A percentile compares a stretch with the other conserved stretches of the same genome.
Conservation (phyloP, 306 rosid genomes). For the Lupinus albus region DNA sequence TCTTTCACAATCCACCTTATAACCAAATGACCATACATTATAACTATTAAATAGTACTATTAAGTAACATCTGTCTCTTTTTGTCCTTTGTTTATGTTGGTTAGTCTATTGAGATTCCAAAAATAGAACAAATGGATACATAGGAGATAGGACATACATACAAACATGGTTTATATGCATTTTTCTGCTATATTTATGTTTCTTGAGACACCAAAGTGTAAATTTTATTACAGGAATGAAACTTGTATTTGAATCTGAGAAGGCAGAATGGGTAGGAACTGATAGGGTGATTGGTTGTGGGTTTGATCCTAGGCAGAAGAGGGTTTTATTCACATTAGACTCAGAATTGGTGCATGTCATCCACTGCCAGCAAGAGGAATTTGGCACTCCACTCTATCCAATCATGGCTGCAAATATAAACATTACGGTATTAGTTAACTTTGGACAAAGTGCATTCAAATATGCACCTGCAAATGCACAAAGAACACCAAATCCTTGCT, state of each 20-base stretch:
- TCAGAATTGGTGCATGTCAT: slow-evolving; percentile 76
- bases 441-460: slow-evolving; percentile 78
- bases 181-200: not conserved
- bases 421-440: slow-evolving; percentile 66
- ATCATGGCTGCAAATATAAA: slow-evolving; percentile 67
- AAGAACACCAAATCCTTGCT: slow-evolving; percentile 89
- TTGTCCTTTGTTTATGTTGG: not conserved
- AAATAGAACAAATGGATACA: slow-evolving; percentile 8
- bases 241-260: slow-evolving; percentile 70
- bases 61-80: not conserved
- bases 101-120: slow-evolving; percentile 1
- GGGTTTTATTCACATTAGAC: slow-evolving; percentile 86
- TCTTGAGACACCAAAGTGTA: slow-evolving; percentile 16
- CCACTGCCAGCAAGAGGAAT: slow-evolving; percentile 74
- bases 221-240: slow-evolving; percentile 61
- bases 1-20: slow-evolving; percentile 17
- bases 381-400: slow-evolving; percentile 76
- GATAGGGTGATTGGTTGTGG: slow-evolving; percentile 91
- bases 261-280: slow-evolving; percentile 70
- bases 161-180: not conserved
- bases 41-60: not conserved
- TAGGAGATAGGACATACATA: not conserved
- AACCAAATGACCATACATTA: slow-evolving; percentile 1
- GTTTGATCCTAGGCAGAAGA: slow-evolving; percentile 86
- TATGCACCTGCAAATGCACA: slow-evolving; percentile 82